Evolutionary conservation across 2,329 filamentous ascomycete species (phyloP).

Genomic region (Diplodia mutila): DNA sequence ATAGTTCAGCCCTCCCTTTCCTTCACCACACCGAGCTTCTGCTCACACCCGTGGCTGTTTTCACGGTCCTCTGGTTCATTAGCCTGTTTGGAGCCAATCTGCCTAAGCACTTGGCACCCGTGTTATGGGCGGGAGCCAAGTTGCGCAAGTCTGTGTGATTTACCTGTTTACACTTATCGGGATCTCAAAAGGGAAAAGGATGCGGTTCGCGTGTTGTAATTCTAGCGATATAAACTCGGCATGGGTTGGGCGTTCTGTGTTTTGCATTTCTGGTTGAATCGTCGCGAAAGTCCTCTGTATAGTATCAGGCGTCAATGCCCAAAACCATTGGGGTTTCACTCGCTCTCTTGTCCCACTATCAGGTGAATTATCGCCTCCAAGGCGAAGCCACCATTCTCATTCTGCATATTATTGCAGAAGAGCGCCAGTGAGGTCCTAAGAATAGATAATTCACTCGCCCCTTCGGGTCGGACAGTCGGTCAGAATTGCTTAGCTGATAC

Average conservation of each 20-base stretch:
- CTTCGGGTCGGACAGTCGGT: too few relatives aligned
- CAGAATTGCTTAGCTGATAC: neutral
- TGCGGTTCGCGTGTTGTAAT: conserved; percentile 5
- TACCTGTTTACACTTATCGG: neutral
- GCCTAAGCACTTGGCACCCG: conserved; percentile 55
- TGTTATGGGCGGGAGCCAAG: conserved; percentile 54
- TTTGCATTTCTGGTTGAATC: neutral
- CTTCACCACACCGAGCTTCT: conserved; percentile 69
- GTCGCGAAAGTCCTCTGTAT: neutral
- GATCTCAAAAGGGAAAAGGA: neutral
- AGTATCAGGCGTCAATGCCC: neutral
- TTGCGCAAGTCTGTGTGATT: conserved; percentile 46
- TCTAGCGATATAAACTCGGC: conserved; percentile 15
- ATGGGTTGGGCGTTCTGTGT: conserved; percentile 10
- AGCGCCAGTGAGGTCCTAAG: too few relatives aligned
- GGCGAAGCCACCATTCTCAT: neutral
- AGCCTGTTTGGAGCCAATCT: conserved; percentile 57
- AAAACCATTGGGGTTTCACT: neutral
- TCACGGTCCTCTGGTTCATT: conserved; percentile 62
- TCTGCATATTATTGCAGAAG: too few relatives aligned
- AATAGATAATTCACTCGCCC: too few relatives aligned
- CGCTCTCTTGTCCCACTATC: neutral
- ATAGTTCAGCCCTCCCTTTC: conserved; percentile 61
- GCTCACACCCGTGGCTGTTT: conserved; percentile 63
- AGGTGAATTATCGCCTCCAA: neutral